phyloP scores from a whole-genome alignment of 225 moss, liverwort and hornwort genomes.

The Polytrichum formosum region DNA sequence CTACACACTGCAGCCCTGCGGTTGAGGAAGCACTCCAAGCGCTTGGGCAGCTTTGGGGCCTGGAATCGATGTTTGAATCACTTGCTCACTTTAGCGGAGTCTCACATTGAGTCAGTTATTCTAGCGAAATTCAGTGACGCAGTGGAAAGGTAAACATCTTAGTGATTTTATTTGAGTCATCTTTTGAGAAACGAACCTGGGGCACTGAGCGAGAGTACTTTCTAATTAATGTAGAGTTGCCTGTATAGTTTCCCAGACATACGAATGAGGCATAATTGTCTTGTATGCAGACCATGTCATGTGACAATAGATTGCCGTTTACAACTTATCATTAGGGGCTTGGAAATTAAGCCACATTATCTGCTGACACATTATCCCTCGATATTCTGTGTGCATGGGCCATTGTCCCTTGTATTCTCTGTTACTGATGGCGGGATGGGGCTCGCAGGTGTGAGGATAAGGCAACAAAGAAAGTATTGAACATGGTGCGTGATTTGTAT shows the following conservation, averaged over 20 bases:
- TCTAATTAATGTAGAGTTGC: no score
- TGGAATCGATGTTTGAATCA: constrained; percentile 90
- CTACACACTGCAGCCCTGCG: constrained; percentile 76
- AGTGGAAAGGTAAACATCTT: constrained; percentile 46
- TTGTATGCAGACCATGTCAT: no score
- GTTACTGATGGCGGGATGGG: not conserved
- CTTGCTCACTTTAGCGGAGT: constrained; percentile 74
- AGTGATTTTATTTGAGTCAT: not conserved
- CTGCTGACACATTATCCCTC: no score
- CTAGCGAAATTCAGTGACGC: constrained; percentile 70
- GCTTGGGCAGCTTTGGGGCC: constrained; percentile 74
- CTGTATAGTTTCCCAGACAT: no score
- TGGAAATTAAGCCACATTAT: no score
- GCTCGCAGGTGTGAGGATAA: constrained; percentile 59
- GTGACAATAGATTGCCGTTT: no score
- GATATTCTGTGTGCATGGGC: no score
- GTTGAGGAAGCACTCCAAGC: constrained; percentile 75
- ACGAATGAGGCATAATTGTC: no score
- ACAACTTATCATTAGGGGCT: no score
- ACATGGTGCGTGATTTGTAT: constrained; percentile 70
- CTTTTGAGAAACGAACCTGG: no score
- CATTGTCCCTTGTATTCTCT: not conserved
- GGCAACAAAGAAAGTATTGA: constrained; percentile 54
- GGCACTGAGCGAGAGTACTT: no score
- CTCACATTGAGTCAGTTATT: constrained; percentile 83